Percentiles rank a stretch among this genome's conserved stretches.
Evolutionary conservation across 352 stramenopile genomes (phyloP).

Genomic region (Phytophthora pinifolia): DNA sequence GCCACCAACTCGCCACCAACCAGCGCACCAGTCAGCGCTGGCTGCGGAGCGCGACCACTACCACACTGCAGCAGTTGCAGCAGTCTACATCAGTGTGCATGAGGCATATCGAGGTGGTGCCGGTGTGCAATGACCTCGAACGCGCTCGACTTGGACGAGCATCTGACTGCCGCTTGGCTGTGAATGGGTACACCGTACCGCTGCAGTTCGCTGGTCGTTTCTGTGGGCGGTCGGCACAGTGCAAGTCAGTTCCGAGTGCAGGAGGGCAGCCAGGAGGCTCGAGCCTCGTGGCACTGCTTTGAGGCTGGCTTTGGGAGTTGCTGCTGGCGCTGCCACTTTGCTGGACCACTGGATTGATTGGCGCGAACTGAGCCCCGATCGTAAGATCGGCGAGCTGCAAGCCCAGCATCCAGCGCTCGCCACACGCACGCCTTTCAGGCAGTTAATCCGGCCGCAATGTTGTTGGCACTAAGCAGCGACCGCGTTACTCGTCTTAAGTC

Average conservation of each 20-base stretch:
- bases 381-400: constrained; percentile 16
- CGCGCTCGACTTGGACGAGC: too few relatives aligned
- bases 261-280: too few relatives aligned
- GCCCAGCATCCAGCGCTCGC: background rate
- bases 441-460: constrained; percentile 14
- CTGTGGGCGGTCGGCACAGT: too few relatives aligned
- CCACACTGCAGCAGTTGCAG: too few relatives aligned
- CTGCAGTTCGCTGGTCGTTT: too few relatives aligned
- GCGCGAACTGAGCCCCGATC: constrained; percentile 14
- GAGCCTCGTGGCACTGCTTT: too few relatives aligned
- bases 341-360: constrained; percentile 8
- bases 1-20: constrained; percentile 6
- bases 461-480: background rate
- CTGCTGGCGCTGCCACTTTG: background rate
- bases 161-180: too few relatives aligned
- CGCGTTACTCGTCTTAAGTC: constrained; percentile 18
- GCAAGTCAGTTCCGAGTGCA: too few relatives aligned
- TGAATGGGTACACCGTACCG: too few relatives aligned
- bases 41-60: background rate
- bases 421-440: constrained; percentile 9
- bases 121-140: too few relatives aligned
- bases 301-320: too few relatives aligned
- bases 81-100: background rate
- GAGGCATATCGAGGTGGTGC: too few relatives aligned
- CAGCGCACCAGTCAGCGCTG: background rate